Conservation (phyloP, 176 grass and related monocot species). For the Pharus latifolius region DNA sequence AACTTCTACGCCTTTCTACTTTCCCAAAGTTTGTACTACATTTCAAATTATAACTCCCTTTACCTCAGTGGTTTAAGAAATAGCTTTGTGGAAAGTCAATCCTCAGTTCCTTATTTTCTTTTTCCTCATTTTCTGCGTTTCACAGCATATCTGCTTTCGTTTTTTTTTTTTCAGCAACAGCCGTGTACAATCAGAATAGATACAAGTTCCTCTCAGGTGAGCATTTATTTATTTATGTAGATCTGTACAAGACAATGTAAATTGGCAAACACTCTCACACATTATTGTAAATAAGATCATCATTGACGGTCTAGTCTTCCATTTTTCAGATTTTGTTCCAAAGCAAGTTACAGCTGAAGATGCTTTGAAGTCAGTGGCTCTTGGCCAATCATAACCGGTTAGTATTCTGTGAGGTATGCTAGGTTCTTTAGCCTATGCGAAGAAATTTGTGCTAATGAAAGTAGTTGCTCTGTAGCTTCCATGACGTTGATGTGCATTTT, state of each 20-base stretch:
- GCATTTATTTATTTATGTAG: not conserved
- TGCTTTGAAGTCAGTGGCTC: constrained; percentile 34
- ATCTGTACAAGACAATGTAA: not conserved
- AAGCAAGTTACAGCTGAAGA: constrained; percentile 43
- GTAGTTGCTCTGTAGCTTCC: not conserved
- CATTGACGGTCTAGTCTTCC: not conserved
- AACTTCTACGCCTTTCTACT: not conserved
- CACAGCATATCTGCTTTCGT: not conserved
- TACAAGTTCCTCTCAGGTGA: constrained; percentile 85
- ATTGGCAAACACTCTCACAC: not conserved
- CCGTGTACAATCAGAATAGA: constrained; percentile 36
- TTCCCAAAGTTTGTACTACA: not conserved
- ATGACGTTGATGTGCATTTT: not conserved
- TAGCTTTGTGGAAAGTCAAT: not conserved
- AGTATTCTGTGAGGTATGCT: not conserved
- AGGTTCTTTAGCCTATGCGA: not conserved
- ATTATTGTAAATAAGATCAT: not conserved
- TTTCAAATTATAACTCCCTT: not conserved
- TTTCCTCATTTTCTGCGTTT: not conserved
- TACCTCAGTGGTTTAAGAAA: not conserved
- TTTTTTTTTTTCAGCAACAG: constrained; percentile 48
- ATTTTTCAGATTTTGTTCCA: constrained; percentile 64
- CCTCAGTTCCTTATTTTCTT: not conserved
- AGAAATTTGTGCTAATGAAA: not conserved
- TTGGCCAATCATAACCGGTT: not conserved